Conservation (phyloP, 108 stramenopile genomes). For the Cylindrotheca closterium region DNA sequence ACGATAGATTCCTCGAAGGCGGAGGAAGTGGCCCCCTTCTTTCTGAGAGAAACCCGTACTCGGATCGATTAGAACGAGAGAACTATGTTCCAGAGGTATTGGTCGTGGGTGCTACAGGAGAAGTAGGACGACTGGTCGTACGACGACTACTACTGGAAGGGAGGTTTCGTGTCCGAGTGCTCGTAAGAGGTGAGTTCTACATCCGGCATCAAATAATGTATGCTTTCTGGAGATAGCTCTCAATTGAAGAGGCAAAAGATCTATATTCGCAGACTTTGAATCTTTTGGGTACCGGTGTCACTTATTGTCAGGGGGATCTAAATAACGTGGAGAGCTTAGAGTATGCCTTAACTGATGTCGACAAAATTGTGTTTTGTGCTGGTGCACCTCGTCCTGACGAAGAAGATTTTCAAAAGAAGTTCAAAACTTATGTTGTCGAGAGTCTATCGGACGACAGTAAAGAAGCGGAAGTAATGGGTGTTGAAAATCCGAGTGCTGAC, state of each 20-base stretch:
- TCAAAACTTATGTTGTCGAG: conserved; percentile 33
- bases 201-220: too few species aligned
- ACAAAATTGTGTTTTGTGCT: conserved; percentile 87
- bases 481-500: not conserved
- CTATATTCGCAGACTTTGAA: conserved; percentile 88
- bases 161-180: conserved; percentile 78
- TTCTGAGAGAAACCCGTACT: conserved; percentile 8
- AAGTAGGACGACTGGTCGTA: conserved; percentile 81
- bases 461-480: not conserved
- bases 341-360: conserved; percentile 89
- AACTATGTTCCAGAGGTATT: conserved; percentile 83
- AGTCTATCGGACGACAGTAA: conserved; percentile 13
- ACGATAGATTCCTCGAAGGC: conserved; percentile 46
- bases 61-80: conserved; percentile 23
- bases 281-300: conserved; percentile 85
- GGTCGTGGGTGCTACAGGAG: conserved; percentile 87
- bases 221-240: too few species aligned
- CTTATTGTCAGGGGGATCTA: conserved; percentile 90
- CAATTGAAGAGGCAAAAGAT: too few species aligned
- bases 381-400: conserved; percentile 58
- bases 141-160: conserved; percentile 75
- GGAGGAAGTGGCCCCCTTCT: conserved; percentile 3
- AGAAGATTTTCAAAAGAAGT: conserved; percentile 49
- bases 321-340: conserved; percentile 82
- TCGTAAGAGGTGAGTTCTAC: conserved; percentile 48